These are phyloP conservation scores for Aspergillus carbonarius DNA, from an alignment of 2,329 filamentous ascomycete genomes.

Conservation along the genomic window DNA sequence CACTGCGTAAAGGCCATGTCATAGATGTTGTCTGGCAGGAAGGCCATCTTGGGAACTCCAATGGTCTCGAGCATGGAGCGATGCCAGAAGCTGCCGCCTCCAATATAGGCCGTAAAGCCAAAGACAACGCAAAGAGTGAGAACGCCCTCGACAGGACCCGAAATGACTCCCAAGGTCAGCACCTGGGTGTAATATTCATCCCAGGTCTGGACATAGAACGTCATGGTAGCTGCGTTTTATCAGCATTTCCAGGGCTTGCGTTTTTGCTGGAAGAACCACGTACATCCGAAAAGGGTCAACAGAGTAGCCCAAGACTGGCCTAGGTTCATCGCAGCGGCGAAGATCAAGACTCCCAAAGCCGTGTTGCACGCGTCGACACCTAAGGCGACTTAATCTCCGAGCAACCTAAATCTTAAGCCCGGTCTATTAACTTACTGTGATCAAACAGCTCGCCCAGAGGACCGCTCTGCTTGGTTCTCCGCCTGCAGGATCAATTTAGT, in stretches of 20 bases:
- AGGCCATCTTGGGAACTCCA: slow-evolving; percentile 62
- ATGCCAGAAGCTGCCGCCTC: slow-evolving; percentile 92
- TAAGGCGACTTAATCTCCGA: slow-evolving; percentile 23
- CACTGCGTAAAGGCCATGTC: slow-evolving; percentile 84
- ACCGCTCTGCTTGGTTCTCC: slow-evolving; percentile 87
- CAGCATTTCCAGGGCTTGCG: background rate
- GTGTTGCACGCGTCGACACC: slow-evolving; percentile 94
- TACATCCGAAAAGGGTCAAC: slow-evolving; percentile 77
- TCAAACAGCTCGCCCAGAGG: slow-evolving; percentile 96
- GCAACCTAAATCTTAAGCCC: background rate
- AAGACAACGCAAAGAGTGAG: slow-evolving; percentile 81
- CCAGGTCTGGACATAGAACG: slow-evolving; percentile 99
- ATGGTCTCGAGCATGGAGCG: slow-evolving; percentile 72
- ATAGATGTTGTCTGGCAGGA: slow-evolving; percentile 71
- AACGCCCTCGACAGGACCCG: slow-evolving; percentile 92
- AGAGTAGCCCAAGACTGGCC: slow-evolving; percentile 91
- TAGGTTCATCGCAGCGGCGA: slow-evolving; percentile 88
- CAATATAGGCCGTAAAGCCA: slow-evolving; percentile 76
- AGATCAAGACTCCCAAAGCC: slow-evolving; percentile 86
- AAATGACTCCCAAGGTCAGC: slow-evolving; percentile 85
- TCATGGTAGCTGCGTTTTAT: slow-evolving; percentile 65
- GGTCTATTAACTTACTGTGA: slow-evolving; percentile 60
- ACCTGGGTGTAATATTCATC: slow-evolving; percentile 99
- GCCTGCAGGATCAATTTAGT: slow-evolving; percentile 46
- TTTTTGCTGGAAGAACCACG: slow-evolving; percentile 29